Evolutionary conservation across 495 filamentous ascomycete species (phyloP).

Genomic region (Penicillium soppii): DNA sequence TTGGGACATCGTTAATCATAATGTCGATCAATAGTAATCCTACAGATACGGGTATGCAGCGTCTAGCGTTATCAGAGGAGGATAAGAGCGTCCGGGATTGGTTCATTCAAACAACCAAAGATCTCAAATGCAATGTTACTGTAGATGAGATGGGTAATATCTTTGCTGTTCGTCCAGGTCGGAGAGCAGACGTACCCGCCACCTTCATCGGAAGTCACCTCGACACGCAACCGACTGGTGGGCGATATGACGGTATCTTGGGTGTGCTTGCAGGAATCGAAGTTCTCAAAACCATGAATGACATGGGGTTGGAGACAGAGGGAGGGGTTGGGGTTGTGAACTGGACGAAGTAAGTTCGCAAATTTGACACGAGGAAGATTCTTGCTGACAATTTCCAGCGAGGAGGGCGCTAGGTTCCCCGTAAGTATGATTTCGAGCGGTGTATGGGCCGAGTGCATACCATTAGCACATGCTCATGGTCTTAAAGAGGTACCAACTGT

Average conservation of each 20-base stretch:
- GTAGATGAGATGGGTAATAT: slow-evolving; percentile 73
- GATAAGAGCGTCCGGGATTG: slow-evolving; percentile 73
- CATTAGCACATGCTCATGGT: slow-evolving; percentile 60
- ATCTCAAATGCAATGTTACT: slow-evolving; percentile 60
- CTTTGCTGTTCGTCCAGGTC: slow-evolving; percentile 68
- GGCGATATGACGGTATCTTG: slow-evolving; percentile 72
- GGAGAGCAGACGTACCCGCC: slow-evolving; percentile 51
- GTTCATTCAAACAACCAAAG: slow-evolving; percentile 66
- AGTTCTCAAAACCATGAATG: slow-evolving; percentile 65
- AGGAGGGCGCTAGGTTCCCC: slow-evolving; percentile 80
- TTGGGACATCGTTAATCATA: slow-evolving; percentile 7
- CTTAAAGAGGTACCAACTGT: slow-evolving; percentile 53
- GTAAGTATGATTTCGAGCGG: slow-evolving; percentile 74
- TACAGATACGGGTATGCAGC: slow-evolving; percentile 66
- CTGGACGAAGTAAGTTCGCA: slow-evolving; percentile 65
- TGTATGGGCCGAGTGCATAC: slow-evolving; percentile 70
- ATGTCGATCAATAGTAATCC: slow-evolving; percentile 35
- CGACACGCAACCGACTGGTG: slow-evolving; percentile 76
- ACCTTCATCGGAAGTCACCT: slow-evolving; percentile 74
- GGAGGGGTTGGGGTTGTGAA: slow-evolving; percentile 72
- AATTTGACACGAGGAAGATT: not conserved
- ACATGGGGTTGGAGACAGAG: slow-evolving; percentile 66
- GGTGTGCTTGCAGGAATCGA: slow-evolving; percentile 73
- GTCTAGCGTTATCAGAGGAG: slow-evolving; percentile 64
- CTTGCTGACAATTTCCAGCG: slow-evolving; percentile 36